A percentile compares a stretch with the other conserved stretches of the same genome.
Conservation (phyloP, 192 early-diverging fungal species). For the Backusella tarrabulga region DNA sequence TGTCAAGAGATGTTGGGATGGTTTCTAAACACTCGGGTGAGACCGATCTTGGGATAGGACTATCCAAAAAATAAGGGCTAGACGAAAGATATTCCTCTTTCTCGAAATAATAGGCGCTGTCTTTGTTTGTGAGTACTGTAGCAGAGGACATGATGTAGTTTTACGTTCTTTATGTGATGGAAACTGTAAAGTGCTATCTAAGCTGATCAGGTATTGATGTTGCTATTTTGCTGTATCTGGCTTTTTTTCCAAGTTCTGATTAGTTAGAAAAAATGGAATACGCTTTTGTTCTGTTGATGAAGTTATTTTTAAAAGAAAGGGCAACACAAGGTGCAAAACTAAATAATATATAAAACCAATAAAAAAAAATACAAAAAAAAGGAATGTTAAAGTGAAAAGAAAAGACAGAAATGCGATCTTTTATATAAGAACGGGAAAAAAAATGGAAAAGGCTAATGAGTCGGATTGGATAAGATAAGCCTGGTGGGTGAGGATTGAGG, state of each 20-base stretch:
- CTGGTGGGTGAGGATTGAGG: not conserved
- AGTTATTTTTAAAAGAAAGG: not conserved
- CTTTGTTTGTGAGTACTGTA: not conserved
- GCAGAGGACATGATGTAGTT: not conserved
- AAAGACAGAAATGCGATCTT: not conserved
- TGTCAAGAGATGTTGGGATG: not conserved
- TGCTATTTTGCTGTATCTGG: not conserved
- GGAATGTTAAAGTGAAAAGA: not conserved
- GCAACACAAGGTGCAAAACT: not conserved
- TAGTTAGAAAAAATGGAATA: not conserved
- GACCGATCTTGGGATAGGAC: slow-evolving; percentile 6
- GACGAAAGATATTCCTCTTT: not conserved
- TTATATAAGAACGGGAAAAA: slow-evolving; percentile 5
- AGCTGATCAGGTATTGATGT: not conserved
- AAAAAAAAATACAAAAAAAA: not conserved
- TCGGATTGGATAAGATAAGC: slow-evolving; percentile 15
- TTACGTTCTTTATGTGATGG: not conserved
- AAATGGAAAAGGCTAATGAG: not conserved
- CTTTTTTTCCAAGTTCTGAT: not conserved
- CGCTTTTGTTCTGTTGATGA: not conserved
- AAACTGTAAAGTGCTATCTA: not conserved
- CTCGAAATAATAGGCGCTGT: not conserved
- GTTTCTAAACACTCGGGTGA: slow-evolving; percentile 1
- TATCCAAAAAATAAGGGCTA: slow-evolving; percentile 1
- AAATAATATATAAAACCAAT: not conserved